phyloP scores from a whole-genome alignment of 2,329 filamentous ascomycete genomes.

The Penicillium vulpinum region DNA sequence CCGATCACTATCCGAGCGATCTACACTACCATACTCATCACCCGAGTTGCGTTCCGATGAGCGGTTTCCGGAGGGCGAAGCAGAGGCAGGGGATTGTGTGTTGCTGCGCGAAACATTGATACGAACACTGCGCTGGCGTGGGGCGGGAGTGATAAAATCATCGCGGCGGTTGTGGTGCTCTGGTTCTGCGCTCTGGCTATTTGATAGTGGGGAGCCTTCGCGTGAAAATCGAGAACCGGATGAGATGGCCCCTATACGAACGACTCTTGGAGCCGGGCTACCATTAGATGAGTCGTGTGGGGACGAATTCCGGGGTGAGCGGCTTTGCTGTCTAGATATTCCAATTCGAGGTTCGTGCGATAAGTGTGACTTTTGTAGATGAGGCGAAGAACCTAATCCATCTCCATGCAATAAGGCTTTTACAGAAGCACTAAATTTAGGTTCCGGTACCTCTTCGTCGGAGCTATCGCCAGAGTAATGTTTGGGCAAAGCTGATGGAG shows the following conservation, averaged over 20 bases:
- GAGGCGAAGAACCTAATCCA: slow-evolving; percentile 52
- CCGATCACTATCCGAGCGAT: slow-evolving; percentile 36
- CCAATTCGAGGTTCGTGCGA: slow-evolving; percentile 28
- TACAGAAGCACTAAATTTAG: slow-evolving; percentile 88
- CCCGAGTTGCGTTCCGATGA: slow-evolving; percentile 31
- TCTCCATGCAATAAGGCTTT: slow-evolving; percentile 72
- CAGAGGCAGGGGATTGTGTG: slow-evolving; percentile 43
- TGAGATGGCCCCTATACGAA: slow-evolving; percentile 41
- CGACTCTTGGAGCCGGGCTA: slow-evolving; percentile 45
- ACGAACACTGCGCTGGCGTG: slow-evolving; percentile 45
- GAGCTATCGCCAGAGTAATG: slow-evolving; percentile 72
- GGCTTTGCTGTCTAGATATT: slow-evolving; percentile 34
- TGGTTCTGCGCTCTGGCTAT: slow-evolving; percentile 33
- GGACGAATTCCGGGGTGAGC: slow-evolving; percentile 36
- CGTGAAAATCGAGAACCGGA: slow-evolving; percentile 33
- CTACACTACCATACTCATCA: slow-evolving; percentile 36
- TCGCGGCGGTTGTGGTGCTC: slow-evolving; percentile 28
- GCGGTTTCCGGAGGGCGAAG: slow-evolving; percentile 38
- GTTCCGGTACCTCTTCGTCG: slow-evolving; percentile 87
- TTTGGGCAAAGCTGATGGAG: slow-evolving; percentile 30
- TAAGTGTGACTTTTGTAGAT: slow-evolving; percentile 31
- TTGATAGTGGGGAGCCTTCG: slow-evolving; percentile 43
- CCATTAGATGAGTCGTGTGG: slow-evolving; percentile 42
- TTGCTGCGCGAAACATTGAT: slow-evolving; percentile 44
- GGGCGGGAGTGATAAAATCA: slow-evolving; percentile 50